A percentile compares a stretch with the other conserved stretches of the same genome.
These are phyloP conservation scores for Rhododendron vialii DNA, from an alignment of 148 eudicot genomes.

Conservation along the genomic window DNA sequence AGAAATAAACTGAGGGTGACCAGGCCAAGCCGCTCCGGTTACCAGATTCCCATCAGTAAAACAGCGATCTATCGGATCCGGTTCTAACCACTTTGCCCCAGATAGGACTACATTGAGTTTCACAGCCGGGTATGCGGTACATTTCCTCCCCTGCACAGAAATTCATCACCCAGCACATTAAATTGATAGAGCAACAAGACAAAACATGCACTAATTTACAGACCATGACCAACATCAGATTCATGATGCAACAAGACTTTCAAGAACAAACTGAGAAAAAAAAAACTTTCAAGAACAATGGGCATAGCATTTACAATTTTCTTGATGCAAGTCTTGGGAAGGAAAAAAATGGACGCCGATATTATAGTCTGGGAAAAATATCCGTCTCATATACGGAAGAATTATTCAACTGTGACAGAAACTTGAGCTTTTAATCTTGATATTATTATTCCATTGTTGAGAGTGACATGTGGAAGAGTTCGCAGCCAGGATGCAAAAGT, in stretches of 20 bases:
- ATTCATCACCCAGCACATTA: neutral
- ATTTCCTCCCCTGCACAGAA: constrained; percentile 72
- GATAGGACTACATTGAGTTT: constrained; percentile 72
- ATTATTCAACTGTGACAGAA: neutral
- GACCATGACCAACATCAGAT: neutral
- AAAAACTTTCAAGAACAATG: neutral
- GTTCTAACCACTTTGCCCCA: constrained; percentile 93
- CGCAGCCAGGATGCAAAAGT: too few relatives aligned
- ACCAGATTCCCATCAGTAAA: constrained; percentile 94
- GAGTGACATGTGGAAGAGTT: neutral
- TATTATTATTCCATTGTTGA: neutral
- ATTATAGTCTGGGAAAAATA: neutral
- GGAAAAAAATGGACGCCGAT: neutral
- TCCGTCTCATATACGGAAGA: neutral
- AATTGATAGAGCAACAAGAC: neutral
- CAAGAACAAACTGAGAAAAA: neutral
- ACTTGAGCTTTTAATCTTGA: neutral
- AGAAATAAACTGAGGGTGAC: constrained; percentile 88
- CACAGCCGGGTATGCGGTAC: constrained; percentile 96
- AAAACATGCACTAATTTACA: neutral
- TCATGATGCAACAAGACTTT: neutral
- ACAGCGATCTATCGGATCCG: constrained; percentile 83
- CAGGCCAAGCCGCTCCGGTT: constrained; percentile 99
- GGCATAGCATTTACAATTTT: neutral
- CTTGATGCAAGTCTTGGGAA: neutral